Conservation (phyloP, 257 asterid genomes). For the Gardenia jasminoides region DNA sequence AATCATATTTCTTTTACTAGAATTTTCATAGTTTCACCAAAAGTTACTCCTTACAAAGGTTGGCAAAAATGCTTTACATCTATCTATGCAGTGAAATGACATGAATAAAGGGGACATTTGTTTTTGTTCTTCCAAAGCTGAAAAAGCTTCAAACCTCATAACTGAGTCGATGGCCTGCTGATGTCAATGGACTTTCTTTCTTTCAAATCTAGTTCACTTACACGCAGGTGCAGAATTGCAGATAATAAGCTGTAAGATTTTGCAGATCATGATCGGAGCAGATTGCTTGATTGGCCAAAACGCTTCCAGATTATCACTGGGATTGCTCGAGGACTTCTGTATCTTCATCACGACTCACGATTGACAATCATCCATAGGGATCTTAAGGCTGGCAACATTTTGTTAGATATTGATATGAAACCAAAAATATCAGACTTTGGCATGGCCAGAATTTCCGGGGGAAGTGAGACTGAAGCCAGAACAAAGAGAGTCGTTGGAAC, state of each 20-base stretch:
- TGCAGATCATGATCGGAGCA: conserved; percentile 10
- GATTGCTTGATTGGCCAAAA: conserved; percentile 19
- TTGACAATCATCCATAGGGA: conserved; percentile 49
- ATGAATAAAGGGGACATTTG: neutral
- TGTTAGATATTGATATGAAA: conserved; percentile 39
- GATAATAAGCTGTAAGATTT: neutral
- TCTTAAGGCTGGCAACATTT: conserved; percentile 43
- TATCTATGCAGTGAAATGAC: neutral
- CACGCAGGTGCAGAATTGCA: neutral
- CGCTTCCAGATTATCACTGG: conserved; percentile 37
- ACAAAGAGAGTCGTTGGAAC: conserved; percentile 38
- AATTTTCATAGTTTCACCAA: neutral
- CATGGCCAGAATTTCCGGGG: conserved; percentile 36
- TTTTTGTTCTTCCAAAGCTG: neutral
- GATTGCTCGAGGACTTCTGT: conserved; percentile 43
- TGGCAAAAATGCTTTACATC: neutral
- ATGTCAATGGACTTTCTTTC: neutral
- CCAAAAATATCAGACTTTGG: conserved; percentile 57
- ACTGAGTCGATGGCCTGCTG: neutral
- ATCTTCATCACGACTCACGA: conserved; percentile 51
- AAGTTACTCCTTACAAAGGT: neutral
- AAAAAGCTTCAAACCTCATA: neutral
- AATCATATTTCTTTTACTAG: neutral
- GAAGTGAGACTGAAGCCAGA: conserved; percentile 22
- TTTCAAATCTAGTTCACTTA: neutral